Evolutionary conservation across 768 basidiomycete species (phyloP).

Genomic region (Auriscalpium vulgare): DNA sequence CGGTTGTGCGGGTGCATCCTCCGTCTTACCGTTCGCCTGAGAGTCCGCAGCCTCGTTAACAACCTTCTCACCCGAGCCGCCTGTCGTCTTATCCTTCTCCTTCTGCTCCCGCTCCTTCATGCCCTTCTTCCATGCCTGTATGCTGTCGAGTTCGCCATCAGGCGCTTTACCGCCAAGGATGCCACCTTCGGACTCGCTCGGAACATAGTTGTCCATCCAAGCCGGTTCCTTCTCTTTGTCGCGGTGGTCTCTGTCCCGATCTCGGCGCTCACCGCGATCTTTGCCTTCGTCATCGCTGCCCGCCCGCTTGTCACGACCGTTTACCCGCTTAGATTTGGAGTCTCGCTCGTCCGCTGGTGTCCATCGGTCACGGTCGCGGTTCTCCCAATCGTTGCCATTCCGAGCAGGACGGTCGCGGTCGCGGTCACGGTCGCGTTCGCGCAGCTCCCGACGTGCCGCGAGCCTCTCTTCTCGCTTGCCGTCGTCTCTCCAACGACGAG

Average conservation of each 20-base stretch:
- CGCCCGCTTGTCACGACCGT: constrained; percentile 56
- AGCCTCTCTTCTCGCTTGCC: constrained; percentile 74
- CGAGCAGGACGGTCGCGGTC: constrained; percentile 34
- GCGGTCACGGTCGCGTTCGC: constrained; percentile 32
- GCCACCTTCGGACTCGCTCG: constrained; percentile 45
- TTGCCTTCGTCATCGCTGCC: constrained; percentile 39
- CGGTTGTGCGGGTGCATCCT: constrained; percentile 18
- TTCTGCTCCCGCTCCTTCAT: constrained; percentile 69
- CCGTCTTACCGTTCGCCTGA: constrained; percentile 5
- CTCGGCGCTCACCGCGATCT: constrained; percentile 39
- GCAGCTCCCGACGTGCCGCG: constrained; percentile 46
- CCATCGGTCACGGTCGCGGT: constrained; percentile 43
- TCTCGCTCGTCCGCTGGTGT: constrained; percentile 61
- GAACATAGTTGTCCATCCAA: constrained; percentile 88
- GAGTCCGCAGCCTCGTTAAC: constrained; percentile 4
- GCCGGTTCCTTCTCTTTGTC: constrained; percentile 80
- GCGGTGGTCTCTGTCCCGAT: constrained; percentile 43
- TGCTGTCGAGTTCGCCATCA: constrained; percentile 70
- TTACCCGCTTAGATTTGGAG: constrained; percentile 46
- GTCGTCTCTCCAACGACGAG: constrained; percentile 76
- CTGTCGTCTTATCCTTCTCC: constrained; percentile 29
- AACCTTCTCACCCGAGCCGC: constrained; percentile 11
- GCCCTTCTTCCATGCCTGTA: constrained; percentile 83
- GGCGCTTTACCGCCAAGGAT: constrained; percentile 54
- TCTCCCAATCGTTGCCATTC: constrained; percentile 29